These are phyloP conservation scores for Sisymbrium altissimum DNA, from an alignment of 345 rosid genomes.

Conservation along the genomic window DNA sequence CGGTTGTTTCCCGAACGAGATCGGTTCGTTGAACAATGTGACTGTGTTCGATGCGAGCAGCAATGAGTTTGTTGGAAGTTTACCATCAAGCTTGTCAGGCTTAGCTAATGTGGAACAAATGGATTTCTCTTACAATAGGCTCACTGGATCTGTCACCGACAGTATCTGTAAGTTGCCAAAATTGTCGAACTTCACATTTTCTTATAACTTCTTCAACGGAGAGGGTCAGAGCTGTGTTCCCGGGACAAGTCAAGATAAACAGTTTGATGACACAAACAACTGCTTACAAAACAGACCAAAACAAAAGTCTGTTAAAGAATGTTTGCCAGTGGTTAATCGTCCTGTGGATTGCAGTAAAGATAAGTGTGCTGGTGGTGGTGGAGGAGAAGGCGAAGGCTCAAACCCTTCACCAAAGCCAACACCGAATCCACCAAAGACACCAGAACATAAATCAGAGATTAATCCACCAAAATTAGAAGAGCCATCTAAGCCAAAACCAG, in stretches of 20 bases:
- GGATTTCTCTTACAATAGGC: conserved; percentile 50
- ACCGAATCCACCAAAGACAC: conserved; percentile 29
- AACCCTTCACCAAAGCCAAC: conserved; percentile 32
- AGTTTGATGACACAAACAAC: conserved; percentile 45
- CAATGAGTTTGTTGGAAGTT: conserved; percentile 48
- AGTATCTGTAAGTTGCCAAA: conserved; percentile 55
- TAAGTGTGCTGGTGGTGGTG: conserved; percentile 37
- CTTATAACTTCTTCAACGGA: conserved; percentile 60
- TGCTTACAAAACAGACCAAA: conserved; percentile 47
- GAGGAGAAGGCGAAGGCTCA: conserved; percentile 13
- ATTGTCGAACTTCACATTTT: conserved; percentile 52
- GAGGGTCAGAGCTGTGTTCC: conserved; percentile 50
- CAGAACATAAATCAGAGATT: neutral
- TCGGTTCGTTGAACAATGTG: conserved; percentile 48
- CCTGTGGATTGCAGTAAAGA: conserved; percentile 54
- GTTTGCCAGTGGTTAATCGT: conserved; percentile 38
- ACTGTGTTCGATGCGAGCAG: conserved; percentile 59
- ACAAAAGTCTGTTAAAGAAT: conserved; percentile 41
- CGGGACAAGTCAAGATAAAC: conserved; percentile 24
- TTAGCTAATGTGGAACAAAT: conserved; percentile 40
- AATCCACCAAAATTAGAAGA: conserved; percentile 26
- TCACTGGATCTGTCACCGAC: conserved; percentile 60
- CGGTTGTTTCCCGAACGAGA: conserved; percentile 73
- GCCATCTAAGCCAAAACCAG: conserved; percentile 21
- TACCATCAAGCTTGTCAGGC: conserved; percentile 42